Percentiles rank a stretch among this genome's conserved stretches.
These are phyloP conservation scores for Ceratocystis papillata DNA, from an alignment of 2,329 filamentous ascomycete genomes.

Conservation along the genomic window DNA sequence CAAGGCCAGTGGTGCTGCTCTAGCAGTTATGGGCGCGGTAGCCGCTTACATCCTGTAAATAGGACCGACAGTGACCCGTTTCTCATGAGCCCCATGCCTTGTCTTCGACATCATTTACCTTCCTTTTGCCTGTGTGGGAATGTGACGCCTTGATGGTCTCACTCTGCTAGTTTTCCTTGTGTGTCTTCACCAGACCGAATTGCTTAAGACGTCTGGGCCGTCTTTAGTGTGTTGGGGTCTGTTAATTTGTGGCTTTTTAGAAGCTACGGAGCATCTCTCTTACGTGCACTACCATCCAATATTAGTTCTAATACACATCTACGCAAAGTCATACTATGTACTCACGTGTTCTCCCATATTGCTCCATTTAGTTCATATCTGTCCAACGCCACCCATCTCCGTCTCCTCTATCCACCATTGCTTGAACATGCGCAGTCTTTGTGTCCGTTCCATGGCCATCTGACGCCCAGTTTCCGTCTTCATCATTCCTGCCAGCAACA, in stretches of 20 bases:
- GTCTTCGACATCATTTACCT: background rate
- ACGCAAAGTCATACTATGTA: background rate
- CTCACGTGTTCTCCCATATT: background rate
- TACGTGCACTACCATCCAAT: background rate
- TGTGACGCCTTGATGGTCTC: background rate
- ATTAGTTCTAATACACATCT: background rate
- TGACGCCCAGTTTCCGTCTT: slow-evolving; percentile 48
- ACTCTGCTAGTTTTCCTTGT: background rate
- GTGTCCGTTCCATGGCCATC: slow-evolving; percentile 44
- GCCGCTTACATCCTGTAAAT: slow-evolving; percentile 22
- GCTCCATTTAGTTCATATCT: too few species aligned
- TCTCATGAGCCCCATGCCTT: background rate
- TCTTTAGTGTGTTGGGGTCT: background rate
- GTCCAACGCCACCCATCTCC: background rate
- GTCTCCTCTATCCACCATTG: slow-evolving; percentile 49
- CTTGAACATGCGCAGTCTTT: slow-evolving; percentile 43
- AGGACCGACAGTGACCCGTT: background rate
- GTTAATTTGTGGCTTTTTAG: background rate
- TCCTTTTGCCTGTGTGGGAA: background rate
- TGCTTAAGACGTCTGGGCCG: background rate
- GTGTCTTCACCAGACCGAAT: background rate
- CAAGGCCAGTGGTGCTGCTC: slow-evolving; percentile 22
- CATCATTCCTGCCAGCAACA: slow-evolving; percentile 54
- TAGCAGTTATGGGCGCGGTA: slow-evolving; percentile 21
- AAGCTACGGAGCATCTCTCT: background rate